Evolutionary conservation across 495 filamentous ascomycete genomes (phyloP), one percentile per base, ranked within the genome.

Genomic region (Niebla homalea): DNA sequence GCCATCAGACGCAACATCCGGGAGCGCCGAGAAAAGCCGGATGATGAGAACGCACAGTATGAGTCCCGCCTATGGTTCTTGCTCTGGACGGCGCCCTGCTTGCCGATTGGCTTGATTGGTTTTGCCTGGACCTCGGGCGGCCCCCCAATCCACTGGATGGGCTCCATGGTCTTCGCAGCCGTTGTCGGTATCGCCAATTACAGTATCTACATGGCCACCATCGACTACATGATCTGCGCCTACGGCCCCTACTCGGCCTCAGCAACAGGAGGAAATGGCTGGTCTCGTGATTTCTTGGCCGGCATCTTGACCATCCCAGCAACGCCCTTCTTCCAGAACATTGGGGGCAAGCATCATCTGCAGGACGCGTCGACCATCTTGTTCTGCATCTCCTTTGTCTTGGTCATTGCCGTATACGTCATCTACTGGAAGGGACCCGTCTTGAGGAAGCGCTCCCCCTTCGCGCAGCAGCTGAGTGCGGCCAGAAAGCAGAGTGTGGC

Each of bases 271-370:
- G 81, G 81, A 39, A 85, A 85, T 56, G 81, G 79, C 51, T 84
- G 74, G 75, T 70, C 85, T 43, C 75, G 87, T 55, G 87, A 93
- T 62, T 85, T 93, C 67, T 67, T 93, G 11, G 87, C 87, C 48
- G 87, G 87, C 70, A 73, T 87, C 7, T 69, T 87, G 26, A 87
- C 85, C 11, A 71, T 86, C 36, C 79, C 77, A 1, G 84, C 85
- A 0, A 85, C 79, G 0, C 85, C 84, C 5, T 88, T 55, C 15
- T 62, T 42, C 32, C 43, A 54, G 61, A 77, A 83, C 55, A 82
- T 86, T 55, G 81, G 80, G 39, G 71, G 70, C 26, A 70, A 75
- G 42, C 52, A 66, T 35, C 78, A 83, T 50, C 63, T 89, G 16
- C 72, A 81, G 58, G 75, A 79, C 52, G 83, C 84, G 4, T 83